phyloP scores from a whole-genome alignment of 805 yeast genomes.

The Metahyphopichia silvanorum region DNA sequence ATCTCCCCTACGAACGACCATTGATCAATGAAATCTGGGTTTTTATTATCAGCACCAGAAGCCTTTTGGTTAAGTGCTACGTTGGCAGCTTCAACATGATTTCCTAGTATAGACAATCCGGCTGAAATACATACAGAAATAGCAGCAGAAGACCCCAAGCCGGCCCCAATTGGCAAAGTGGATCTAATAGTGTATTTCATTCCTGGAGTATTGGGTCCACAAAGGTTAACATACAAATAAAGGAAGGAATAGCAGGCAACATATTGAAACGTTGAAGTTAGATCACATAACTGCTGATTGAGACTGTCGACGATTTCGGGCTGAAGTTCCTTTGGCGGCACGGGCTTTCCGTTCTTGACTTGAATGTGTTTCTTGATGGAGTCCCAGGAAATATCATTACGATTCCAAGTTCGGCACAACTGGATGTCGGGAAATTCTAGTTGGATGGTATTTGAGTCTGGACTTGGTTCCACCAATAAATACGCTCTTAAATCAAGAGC shows the following conservation, averaged over 20 bases:
- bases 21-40: constrained; percentile 62
- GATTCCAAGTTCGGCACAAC: constrained; percentile 62
- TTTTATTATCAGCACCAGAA: constrained; percentile 27
- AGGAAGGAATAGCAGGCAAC: constrained; percentile 81
- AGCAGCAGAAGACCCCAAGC: constrained; percentile 92
- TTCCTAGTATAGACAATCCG: constrained; percentile 63
- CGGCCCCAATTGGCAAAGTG: constrained; percentile 93
- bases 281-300: constrained; percentile 39
- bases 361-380: constrained; percentile 19
- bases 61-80: constrained; percentile 28
- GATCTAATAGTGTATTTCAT: constrained; percentile 67
- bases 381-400: constrained; percentile 60
- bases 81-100: constrained; percentile 44
- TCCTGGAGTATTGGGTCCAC: constrained; percentile 46
- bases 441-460: constrained; percentile 39
- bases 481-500: constrained; percentile 86
- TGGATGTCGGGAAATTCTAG: constrained; percentile 84
- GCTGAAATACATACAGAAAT: constrained; percentile 80
- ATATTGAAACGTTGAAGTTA: constrained; percentile 59
- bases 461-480: constrained; percentile 55
- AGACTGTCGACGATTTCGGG: constrained; percentile 55
- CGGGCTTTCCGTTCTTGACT: constrained; percentile 19
- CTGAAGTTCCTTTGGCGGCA: constrained; percentile 50
- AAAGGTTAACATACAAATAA: constrained; percentile 65
- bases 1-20: constrained; percentile 95